phyloP scores from a whole-genome alignment of 768 basidiomycete species.

The Leccinum ochraceum region DNA sequence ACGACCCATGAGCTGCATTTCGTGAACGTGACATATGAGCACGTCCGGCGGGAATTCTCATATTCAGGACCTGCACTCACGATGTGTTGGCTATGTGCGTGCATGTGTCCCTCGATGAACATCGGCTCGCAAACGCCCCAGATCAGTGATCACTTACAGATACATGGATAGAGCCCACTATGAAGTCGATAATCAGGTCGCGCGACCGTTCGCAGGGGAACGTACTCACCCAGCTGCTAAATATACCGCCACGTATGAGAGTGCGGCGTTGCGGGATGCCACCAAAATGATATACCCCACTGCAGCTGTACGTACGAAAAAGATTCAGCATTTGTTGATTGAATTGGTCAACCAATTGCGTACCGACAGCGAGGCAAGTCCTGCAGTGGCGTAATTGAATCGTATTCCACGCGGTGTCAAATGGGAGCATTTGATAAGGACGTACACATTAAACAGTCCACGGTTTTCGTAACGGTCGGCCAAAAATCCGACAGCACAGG shows the following conservation, averaged over 20 bases:
- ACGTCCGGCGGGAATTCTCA: background rate
- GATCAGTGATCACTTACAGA: constrained; percentile 47
- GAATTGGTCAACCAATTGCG: constrained; percentile 1
- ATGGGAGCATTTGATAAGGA: background rate
- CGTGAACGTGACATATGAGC: constrained; percentile 4
- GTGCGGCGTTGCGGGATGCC: constrained; percentile 54
- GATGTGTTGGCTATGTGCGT: constrained; percentile 54
- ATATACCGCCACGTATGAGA: constrained; percentile 74
- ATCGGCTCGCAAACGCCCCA: background rate
- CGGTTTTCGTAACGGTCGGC: constrained; percentile 64
- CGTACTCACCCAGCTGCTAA: constrained; percentile 61
- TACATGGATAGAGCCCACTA: constrained; percentile 74
- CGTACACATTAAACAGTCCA: constrained; percentile 66
- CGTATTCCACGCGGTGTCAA: background rate
- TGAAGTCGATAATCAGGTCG: background rate
- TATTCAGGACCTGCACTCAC: constrained; percentile 34
- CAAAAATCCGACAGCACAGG: constrained; percentile 60
- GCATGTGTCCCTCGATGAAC: background rate
- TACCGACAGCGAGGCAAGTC: constrained; percentile 30
- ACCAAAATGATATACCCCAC: constrained; percentile 74
- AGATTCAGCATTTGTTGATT: background rate
- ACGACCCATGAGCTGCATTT: constrained; percentile 50
- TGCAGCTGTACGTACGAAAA: constrained; percentile 37
- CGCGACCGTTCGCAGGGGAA: background rate
- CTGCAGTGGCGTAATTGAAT: constrained; percentile 11